Percentiles rank a stretch among this genome's conserved stretches.
Conservation (phyloP, 768 basidiomycete species). For the Naganishia kalamii region DNA sequence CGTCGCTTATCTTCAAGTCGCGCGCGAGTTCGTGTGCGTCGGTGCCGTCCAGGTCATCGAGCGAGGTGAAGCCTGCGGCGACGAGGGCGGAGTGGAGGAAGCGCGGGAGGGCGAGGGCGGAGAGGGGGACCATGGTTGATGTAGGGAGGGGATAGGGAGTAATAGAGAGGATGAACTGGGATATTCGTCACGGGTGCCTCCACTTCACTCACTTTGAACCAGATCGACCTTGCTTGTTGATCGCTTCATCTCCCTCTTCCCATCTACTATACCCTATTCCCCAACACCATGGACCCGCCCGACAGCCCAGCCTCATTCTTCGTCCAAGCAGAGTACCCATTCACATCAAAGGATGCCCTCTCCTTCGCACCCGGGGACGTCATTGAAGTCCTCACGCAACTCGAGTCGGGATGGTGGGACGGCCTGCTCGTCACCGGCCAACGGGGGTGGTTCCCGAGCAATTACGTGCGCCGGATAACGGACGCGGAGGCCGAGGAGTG, state of each 20-base stretch:
- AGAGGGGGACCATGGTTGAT: neutral
- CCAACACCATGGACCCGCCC: neutral
- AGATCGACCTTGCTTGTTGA: no score
- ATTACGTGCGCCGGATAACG: constrained; percentile 72
- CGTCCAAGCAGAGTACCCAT: constrained; percentile 84
- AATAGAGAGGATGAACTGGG: neutral
- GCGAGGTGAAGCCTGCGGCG: constrained; percentile 34
- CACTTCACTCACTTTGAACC: neutral
- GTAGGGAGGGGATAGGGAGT: no score
- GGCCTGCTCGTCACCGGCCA: constrained; percentile 72
- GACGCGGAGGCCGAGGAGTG: constrained; percentile 69
- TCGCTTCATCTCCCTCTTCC: neutral
- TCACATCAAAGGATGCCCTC: constrained; percentile 76
- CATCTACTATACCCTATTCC: neutral
- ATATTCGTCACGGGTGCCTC: neutral
- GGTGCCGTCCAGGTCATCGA: constrained; percentile 26
- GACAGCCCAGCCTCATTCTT: constrained; percentile 54
- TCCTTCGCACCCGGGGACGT: constrained; percentile 80
- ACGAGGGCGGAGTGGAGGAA: constrained; percentile 29
- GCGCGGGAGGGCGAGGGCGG: constrained; percentile 10
- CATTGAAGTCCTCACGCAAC: constrained; percentile 84
- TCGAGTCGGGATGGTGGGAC: constrained; percentile 98
- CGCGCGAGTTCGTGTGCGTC: constrained; percentile 28
- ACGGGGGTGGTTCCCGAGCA: constrained; percentile 85
- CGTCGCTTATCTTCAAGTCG: constrained; percentile 32